phyloP scores from a whole-genome alignment of 1,284 basidiomycete species.

The Phellopilus nigrolimitatus region DNA sequence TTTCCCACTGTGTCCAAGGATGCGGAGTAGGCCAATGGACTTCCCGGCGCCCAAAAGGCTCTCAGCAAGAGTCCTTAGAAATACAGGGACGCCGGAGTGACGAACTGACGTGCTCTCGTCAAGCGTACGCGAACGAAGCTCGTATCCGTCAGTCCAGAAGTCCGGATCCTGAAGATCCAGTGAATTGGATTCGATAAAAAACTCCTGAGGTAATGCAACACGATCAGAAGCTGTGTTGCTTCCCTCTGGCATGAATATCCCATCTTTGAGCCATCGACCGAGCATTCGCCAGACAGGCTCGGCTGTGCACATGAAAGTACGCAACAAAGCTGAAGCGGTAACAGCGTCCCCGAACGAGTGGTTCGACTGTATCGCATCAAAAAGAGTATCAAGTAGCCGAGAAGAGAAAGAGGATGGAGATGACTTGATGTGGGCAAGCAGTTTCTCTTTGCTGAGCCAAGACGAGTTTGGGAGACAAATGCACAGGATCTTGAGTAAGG shows the following conservation, averaged over 20 bases:
- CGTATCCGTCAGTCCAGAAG: conserved; percentile 77
- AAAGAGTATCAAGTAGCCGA: conserved; percentile 58
- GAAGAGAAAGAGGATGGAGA: conserved; percentile 48
- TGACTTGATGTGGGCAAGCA: conserved; percentile 34
- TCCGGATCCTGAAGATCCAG: conserved; percentile 64
- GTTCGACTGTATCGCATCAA: conserved; percentile 49
- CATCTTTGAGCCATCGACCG: conserved; percentile 67
- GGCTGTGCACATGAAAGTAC: conserved; percentile 57
- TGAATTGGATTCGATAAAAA: conserved; percentile 73
- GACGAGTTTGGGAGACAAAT: conserved; percentile 29
- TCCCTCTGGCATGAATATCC: conserved; percentile 55
- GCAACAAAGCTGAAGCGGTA: conserved; percentile 50
- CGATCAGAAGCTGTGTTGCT: conserved; percentile 18
- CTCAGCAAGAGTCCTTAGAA: conserved; percentile 54
- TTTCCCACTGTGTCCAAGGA: conserved; percentile 32
- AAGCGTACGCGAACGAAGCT: conserved; percentile 40
- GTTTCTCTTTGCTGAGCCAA: conserved; percentile 28
- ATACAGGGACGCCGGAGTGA: conserved; percentile 45
- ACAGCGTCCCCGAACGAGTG: conserved; percentile 50
- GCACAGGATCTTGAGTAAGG: conserved; percentile 42
- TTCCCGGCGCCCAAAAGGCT: conserved; percentile 71
- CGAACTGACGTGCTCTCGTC: conserved; percentile 22
- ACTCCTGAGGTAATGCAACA: conserved; percentile 62
- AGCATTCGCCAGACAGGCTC: conserved; percentile 74
- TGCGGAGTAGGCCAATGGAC: conserved; percentile 65